Percentiles rank a stretch among this genome's conserved stretches.
phyloP scores from a whole-genome alignment of 2,329 filamentous ascomycete species.

The Lecanicillium sp. region DNA sequence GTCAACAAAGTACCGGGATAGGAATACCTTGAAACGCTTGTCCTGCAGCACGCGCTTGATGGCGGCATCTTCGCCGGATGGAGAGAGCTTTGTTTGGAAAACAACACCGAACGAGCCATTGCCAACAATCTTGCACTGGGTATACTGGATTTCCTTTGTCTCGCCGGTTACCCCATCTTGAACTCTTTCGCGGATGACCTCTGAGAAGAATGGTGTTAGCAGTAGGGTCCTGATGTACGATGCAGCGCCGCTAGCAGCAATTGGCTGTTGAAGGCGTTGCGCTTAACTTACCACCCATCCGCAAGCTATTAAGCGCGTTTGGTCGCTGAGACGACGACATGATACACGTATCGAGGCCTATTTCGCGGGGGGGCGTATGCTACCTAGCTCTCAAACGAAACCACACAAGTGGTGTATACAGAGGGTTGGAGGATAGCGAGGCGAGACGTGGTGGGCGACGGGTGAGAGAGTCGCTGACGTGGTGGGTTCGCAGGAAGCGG shows the following conservation, averaged over 20 bases:
- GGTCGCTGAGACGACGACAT: constrained; percentile 94
- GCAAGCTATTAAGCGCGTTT: constrained; percentile 76
- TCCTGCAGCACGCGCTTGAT: constrained; percentile 99
- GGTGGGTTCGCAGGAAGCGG: no score
- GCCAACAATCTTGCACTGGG: constrained; percentile 98
- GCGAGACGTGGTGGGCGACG: constrained; percentile 29
- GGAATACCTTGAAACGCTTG: constrained; percentile 92
- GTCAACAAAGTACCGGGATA: constrained; percentile 15
- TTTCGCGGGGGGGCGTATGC: constrained; percentile 6
- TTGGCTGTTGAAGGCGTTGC: constrained; percentile 1
- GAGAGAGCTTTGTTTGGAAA: constrained; percentile 97
- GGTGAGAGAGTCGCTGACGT: no score
- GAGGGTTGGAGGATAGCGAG: constrained; percentile 19
- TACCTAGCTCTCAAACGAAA: constrained; percentile 1
- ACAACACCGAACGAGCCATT: constrained; percentile 98
- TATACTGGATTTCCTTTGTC: constrained; percentile 94
- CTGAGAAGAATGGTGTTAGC: constrained; percentile 36
- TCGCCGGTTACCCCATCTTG: constrained; percentile 97
- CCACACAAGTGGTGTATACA: constrained; percentile 14
- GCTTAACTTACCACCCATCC: constrained; percentile 86
- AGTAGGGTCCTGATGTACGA: background rate
- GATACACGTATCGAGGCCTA: constrained; percentile 12
- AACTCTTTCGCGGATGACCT: constrained; percentile 97
- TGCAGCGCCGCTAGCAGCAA: constrained; percentile 8
- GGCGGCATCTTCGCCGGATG: constrained; percentile 95